phyloP scores from a whole-genome alignment of 306 rosid genomes.

The Sechiopsis laciniata region DNA sequence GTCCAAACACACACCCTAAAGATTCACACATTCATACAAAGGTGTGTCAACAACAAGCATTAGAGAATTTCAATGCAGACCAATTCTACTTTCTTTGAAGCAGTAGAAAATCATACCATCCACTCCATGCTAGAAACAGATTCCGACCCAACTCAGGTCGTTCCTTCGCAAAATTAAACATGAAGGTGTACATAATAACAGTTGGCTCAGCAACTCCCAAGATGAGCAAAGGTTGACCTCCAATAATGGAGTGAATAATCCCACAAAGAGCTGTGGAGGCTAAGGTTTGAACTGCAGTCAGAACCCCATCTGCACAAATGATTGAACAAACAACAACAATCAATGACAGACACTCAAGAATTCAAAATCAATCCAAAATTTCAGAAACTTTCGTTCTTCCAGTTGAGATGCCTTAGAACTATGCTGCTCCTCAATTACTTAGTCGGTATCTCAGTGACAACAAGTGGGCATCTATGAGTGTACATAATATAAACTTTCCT shows the following conservation, averaged over 20 bases:
- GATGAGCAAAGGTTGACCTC: slow-evolving; percentile 89
- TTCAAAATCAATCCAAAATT: background rate
- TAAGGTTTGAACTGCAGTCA: slow-evolving; percentile 92
- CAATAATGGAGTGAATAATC: slow-evolving; percentile 73
- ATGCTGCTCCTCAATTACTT: no score
- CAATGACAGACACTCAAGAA: background rate
- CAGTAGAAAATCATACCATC: slow-evolving; percentile 45
- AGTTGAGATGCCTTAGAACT: no score
- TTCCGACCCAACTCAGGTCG: slow-evolving; percentile 62
- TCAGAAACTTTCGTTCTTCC: background rate
- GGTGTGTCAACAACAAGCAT: slow-evolving; percentile 4
- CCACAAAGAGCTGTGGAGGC: slow-evolving; percentile 87
- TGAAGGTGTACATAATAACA: slow-evolving; percentile 89
- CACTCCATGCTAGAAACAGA: slow-evolving; percentile 83
- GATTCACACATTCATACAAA: slow-evolving; percentile 18
- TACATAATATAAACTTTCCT: no score
- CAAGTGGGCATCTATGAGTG: no score
- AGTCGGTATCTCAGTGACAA: no score
- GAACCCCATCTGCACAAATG: slow-evolving; percentile 70
- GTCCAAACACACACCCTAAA: slow-evolving; percentile 97
- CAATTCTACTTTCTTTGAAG: slow-evolving; percentile 11
- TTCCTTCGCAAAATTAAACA: slow-evolving; percentile 87
- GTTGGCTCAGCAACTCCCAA: slow-evolving; percentile 99
- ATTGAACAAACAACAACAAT: background rate
- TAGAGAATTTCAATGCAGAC: background rate